A percentile compares a stretch with the other conserved stretches of the same genome.
These are phyloP conservation scores for Astrephomene gubernaculifera DNA, from an alignment of 139 green algal genomes.

Conservation along the genomic window DNA sequence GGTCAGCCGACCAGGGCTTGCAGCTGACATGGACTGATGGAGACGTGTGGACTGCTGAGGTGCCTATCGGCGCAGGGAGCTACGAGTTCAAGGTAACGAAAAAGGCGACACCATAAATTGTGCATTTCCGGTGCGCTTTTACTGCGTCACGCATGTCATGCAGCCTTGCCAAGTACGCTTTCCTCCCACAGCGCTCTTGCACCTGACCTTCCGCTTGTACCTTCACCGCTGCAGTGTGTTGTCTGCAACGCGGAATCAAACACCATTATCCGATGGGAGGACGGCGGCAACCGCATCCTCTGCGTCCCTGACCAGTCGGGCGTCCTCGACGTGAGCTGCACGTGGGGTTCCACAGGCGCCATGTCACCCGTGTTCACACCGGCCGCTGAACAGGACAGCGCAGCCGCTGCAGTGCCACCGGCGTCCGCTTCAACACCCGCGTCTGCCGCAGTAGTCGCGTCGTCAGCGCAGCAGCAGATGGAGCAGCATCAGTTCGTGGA, in stretches of 20 bases:
- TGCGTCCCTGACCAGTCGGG: background rate
- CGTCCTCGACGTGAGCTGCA: background rate
- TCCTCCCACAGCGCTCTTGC: background rate
- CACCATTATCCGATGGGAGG: slow-evolving; percentile 27
- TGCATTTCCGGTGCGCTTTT: no score
- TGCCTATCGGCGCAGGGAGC: slow-evolving; percentile 3
- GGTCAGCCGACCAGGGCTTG: slow-evolving; percentile 7
- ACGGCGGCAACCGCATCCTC: slow-evolving; percentile 35
- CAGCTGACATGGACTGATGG: slow-evolving; percentile 40
- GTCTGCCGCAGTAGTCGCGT: no score
- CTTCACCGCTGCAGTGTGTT: background rate
- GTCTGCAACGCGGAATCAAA: slow-evolving; percentile 14
- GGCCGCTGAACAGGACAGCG: no score
- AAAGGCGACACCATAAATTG: no score
- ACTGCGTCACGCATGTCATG: no score
- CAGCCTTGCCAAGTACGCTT: no score
- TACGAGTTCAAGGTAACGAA: slow-evolving; percentile 46
- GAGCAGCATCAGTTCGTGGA: no score
- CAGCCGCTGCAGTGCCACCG: no score
- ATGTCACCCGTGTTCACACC: slow-evolving; percentile 24
- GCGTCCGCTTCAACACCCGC: no score
- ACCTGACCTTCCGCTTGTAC: background rate
- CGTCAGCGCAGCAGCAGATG: no score
- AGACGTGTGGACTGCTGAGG: slow-evolving; percentile 25
- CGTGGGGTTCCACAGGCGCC: slow-evolving; percentile 14